These are phyloP conservation scores for Boletus subparvulus DNA, from an alignment of 768 basidiomycete species.

Conservation along the genomic window DNA sequence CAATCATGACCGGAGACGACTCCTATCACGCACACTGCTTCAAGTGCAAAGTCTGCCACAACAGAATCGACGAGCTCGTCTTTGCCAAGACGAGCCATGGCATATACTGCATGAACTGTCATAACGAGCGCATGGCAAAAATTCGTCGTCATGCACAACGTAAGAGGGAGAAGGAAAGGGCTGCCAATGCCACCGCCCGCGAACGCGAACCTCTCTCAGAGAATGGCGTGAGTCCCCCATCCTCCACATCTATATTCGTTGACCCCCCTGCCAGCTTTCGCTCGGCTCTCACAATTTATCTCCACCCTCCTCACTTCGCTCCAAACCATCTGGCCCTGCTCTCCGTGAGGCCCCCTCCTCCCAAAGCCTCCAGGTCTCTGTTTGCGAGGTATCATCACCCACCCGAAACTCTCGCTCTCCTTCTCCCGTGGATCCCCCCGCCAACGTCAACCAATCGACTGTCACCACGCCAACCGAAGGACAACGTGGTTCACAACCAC, in stretches of 20 bases:
- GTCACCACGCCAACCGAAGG: conserved; percentile 22
- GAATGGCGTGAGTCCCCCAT: conserved; percentile 39
- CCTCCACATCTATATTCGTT: not conserved
- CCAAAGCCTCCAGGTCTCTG: conserved; percentile 17
- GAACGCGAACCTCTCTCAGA: conserved; percentile 37
- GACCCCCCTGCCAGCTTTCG: conserved; percentile 7
- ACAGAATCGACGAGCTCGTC: conserved; percentile 95
- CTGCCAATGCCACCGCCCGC: conserved; percentile 27
- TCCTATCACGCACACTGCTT: conserved; percentile 99
- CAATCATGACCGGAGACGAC: conserved; percentile 99
- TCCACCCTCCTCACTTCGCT: conserved; percentile 18
- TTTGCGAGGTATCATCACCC: conserved; percentile 5
- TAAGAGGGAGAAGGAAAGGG: conserved; percentile 65
- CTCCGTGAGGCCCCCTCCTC: conserved; percentile 30
- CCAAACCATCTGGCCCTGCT: conserved; percentile 19
- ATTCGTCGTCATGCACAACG: conserved; percentile 90
- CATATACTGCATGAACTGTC: conserved; percentile 98
- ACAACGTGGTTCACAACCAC: conserved; percentile 7
- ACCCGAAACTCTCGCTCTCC: conserved; percentile 10
- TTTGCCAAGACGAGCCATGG: conserved; percentile 98
- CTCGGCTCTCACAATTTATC: conserved; percentile 4
- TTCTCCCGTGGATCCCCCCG: conserved; percentile 13
- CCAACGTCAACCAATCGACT: not conserved
- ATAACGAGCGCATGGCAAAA: conserved; percentile 94
- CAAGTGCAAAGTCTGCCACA: conserved; percentile 93